Conservation (phyloP, 176 grass and related monocot species). For the Saccharum officinarum region DNA sequence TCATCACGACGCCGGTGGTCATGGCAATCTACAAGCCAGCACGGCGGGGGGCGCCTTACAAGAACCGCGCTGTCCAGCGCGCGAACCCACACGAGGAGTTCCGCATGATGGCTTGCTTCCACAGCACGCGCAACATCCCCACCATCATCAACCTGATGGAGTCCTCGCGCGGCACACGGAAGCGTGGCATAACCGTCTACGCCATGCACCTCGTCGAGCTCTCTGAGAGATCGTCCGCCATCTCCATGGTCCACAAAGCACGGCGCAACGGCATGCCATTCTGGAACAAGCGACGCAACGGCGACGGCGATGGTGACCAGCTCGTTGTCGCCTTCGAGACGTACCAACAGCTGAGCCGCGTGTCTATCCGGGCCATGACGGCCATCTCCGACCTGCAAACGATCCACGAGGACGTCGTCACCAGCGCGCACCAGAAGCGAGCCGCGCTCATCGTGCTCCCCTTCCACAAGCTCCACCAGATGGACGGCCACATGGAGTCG, state of each 20-base stretch:
- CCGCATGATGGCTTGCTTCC: constrained; percentile 70
- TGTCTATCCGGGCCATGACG: constrained; percentile 57
- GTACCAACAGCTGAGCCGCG: constrained; percentile 54
- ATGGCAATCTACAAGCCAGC: constrained; percentile 61
- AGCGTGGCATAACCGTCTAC: constrained; percentile 51
- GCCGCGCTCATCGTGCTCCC: constrained; percentile 57
- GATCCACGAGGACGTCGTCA: constrained; percentile 63
- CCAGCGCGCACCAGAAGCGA: constrained; percentile 59
- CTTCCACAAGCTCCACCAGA: constrained; percentile 61
- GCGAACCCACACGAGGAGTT: constrained; percentile 45
- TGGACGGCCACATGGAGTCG: constrained; percentile 57
- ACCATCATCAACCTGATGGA: constrained; percentile 72
- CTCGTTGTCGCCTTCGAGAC: constrained; percentile 65
- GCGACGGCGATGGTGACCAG: constrained; percentile 24
- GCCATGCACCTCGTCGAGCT: constrained; percentile 69
- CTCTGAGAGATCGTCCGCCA: constrained; percentile 57
- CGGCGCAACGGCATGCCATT: constrained; percentile 63
- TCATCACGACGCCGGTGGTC: constrained; percentile 58
- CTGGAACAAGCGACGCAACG: constrained; percentile 43
- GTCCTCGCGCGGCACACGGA: constrained; percentile 42
- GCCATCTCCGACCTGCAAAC: constrained; percentile 64
- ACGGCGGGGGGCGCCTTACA: constrained; percentile 43
- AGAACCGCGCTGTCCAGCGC: constrained; percentile 49
- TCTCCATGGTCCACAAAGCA: constrained; percentile 59
- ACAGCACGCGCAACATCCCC: constrained; percentile 56